These are phyloP conservation scores for Cyclotella atomus DNA, from an alignment of 108 stramenopile species.

Conservation along the genomic window DNA sequence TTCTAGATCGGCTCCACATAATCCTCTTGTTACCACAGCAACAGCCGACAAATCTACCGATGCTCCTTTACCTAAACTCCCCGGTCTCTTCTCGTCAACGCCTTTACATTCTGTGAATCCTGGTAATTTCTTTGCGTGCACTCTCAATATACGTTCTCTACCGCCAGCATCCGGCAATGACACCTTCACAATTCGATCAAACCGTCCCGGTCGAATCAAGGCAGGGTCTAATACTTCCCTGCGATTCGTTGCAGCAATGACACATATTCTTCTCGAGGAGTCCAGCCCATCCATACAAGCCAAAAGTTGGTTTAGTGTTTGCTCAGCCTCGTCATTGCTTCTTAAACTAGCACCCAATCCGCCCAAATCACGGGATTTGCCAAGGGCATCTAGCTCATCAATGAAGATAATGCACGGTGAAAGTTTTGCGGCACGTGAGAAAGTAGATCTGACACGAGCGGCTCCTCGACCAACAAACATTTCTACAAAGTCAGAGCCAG, in stretches of 20 bases:
- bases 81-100: conserved; percentile 57
- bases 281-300: conserved; percentile 91
- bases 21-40: conserved; percentile 77
- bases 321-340: conserved; percentile 87
- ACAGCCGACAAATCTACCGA: conserved; percentile 72
- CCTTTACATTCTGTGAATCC: conserved; percentile 76
- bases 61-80: conserved; percentile 63
- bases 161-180: conserved; percentile 80
- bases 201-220: conserved; percentile 91
- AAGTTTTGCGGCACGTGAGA: conserved; percentile 64
- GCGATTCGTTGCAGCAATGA: conserved; percentile 90
- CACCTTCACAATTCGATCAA: conserved; percentile 92
- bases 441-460: conserved; percentile 89
- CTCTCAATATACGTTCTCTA: conserved; percentile 84
- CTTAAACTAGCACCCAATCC: conserved; percentile 50
- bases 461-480: conserved; percentile 95
- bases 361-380: conserved; percentile 75
- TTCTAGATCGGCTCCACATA: conserved; percentile 94
- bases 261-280: conserved; percentile 69
- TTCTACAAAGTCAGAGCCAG: conserved; percentile 84
- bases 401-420: conserved; percentile 87
- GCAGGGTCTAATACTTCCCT: conserved; percentile 89
- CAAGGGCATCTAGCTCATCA: conserved; percentile 89
- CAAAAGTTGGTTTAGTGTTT: conserved; percentile 88
- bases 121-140: conserved; percentile 83